These are phyloP conservation scores for Aegilops umbellulata DNA, from an alignment of 176 grass and related monocot species.

Conservation along the genomic window DNA sequence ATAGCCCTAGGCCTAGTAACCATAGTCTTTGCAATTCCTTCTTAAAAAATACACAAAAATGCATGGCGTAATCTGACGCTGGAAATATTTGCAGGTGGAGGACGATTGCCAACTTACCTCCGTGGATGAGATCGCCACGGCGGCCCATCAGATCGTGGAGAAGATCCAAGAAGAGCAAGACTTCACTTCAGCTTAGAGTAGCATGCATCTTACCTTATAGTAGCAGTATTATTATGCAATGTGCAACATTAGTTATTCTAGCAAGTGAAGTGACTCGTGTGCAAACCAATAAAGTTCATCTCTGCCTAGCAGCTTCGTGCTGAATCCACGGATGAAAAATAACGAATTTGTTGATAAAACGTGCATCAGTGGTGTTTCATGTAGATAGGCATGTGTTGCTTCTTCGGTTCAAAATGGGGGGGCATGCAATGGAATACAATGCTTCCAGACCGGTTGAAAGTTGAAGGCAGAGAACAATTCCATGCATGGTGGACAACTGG, in stretches of 20 bases:
- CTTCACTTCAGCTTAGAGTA: neutral
- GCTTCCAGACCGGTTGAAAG: neutral
- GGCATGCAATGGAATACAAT: neutral
- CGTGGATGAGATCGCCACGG: constrained; percentile 74
- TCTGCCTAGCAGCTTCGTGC: neutral
- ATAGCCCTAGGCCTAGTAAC: too few relatives aligned
- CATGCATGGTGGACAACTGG: neutral
- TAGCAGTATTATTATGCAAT: neutral
- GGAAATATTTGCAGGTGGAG: constrained; percentile 48
- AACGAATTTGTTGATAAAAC: neutral
- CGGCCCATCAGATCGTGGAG: constrained; percentile 63
- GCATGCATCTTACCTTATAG: neutral
- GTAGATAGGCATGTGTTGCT: neutral
- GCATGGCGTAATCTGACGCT: too few relatives aligned
- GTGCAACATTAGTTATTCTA: neutral
- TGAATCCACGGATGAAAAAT: neutral
- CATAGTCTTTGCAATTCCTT: too few relatives aligned
- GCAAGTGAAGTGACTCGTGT: constrained; percentile 17
- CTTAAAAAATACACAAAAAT: too few relatives aligned
- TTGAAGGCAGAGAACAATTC: constrained; percentile 22
- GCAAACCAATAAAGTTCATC: constrained; percentile 41
- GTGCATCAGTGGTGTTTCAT: neutral
- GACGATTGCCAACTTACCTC: constrained; percentile 69
- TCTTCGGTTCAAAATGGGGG: neutral
- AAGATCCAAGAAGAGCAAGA: constrained; percentile 56